Conservation (phyloP, 2,329 filamentous ascomycete species). For the Aspergillus viridinutans region DNA sequence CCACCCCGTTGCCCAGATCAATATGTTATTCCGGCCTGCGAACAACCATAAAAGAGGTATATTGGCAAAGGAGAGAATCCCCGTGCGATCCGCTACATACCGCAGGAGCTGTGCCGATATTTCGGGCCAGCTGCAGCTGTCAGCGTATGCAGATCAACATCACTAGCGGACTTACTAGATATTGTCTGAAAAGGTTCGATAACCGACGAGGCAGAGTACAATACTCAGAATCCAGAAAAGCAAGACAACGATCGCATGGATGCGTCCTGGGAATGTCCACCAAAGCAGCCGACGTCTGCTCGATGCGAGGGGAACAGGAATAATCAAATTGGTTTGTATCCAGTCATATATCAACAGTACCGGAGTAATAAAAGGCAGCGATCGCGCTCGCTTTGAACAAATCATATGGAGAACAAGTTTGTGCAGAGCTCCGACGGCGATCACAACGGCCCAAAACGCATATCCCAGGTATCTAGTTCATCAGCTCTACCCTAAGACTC, state of each 20-base stretch:
- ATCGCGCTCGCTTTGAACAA: slow-evolving; percentile 5
- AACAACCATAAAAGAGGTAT: slow-evolving; percentile 65
- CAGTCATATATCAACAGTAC: slow-evolving; percentile 22
- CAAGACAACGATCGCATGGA: slow-evolving; percentile 44
- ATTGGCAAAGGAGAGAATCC: slow-evolving; percentile 61
- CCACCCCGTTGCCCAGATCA: slow-evolving; percentile 66
- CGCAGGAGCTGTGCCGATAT: slow-evolving; percentile 43
- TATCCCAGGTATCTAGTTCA: slow-evolving; percentile 29
- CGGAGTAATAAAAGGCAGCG: slow-evolving; percentile 2
- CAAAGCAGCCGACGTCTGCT: slow-evolving; percentile 40
- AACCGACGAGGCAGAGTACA: slow-evolving; percentile 42
- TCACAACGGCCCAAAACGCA: slow-evolving; percentile 38
- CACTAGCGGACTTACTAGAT: slow-evolving; percentile 38
- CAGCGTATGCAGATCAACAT: not conserved
- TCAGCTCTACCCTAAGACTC: not conserved
- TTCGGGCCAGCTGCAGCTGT: slow-evolving; percentile 22
- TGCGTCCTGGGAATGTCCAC: slow-evolving; percentile 47
- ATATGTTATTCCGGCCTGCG: slow-evolving; percentile 61
- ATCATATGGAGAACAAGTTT: slow-evolving; percentile 24
- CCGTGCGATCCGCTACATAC: slow-evolving; percentile 61
- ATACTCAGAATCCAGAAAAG: slow-evolving; percentile 45
- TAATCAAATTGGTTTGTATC: slow-evolving; percentile 37
- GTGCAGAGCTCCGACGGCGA: slow-evolving; percentile 32
- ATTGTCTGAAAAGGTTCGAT: slow-evolving; percentile 44
- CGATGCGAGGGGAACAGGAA: slow-evolving; percentile 42